Percentiles rank a stretch among this genome's conserved stretches.
Conservation (phyloP, 2,329 filamentous ascomycete species). For the Colletotrichum kahawae region DNA sequence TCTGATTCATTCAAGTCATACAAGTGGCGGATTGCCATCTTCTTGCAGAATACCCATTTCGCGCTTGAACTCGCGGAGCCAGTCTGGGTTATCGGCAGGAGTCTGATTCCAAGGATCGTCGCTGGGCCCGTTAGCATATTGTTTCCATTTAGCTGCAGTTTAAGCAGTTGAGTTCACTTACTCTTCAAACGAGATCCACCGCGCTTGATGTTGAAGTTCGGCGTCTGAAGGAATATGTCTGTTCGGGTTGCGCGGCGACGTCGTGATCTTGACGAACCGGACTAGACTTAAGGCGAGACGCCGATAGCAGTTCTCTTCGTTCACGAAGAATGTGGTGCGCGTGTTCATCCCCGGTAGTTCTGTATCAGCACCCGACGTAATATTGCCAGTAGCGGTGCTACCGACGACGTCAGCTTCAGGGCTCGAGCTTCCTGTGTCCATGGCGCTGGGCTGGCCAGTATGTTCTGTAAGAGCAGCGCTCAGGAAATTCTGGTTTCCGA, state of each 20-base stretch:
- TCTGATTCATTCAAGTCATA: fast-evolving
- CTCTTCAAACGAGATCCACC: constrained; percentile 35
- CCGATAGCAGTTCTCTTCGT: constrained; percentile 30
- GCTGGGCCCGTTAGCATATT: background rate
- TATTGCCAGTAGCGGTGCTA: background rate
- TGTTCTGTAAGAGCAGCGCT: background rate
- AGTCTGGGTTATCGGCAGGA: constrained; percentile 36
- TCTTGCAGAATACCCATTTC: constrained; percentile 5
- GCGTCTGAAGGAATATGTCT: constrained; percentile 36
- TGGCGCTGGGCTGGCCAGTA: background rate
- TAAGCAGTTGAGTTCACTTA: background rate
- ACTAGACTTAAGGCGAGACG: constrained; percentile 24
- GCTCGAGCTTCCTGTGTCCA: background rate
- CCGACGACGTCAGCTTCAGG: background rate
- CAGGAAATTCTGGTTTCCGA: background rate
- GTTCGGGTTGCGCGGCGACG: constrained; percentile 32
- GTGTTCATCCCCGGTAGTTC: background rate
- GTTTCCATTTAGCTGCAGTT: background rate
- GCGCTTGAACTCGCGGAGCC: constrained; percentile 28
- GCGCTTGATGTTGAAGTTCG: constrained; percentile 38
- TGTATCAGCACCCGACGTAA: background rate
- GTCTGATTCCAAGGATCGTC: constrained; percentile 47
- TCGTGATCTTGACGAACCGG: constrained; percentile 27
- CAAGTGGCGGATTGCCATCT: background rate
- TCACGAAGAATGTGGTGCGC: constrained; percentile 18